A percentile compares a stretch with the other conserved stretches of the same genome.
These are phyloP conservation scores for Dictyostelium brefeldianum DNA, from an alignment of 78 protist genomes.

Conservation along the genomic window DNA sequence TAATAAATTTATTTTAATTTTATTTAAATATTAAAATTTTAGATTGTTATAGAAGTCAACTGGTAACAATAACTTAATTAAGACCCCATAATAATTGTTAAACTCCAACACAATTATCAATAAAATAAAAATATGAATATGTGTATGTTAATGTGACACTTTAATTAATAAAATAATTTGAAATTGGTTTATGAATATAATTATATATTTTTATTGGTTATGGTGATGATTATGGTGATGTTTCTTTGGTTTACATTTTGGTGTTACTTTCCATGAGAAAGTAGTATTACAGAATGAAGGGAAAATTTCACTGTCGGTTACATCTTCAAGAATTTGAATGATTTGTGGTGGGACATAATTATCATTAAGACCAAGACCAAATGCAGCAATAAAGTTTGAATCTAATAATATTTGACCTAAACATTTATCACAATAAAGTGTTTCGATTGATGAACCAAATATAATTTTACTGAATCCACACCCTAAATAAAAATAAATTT, in stretches of 20 bases:
- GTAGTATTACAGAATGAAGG: background rate
- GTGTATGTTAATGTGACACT: no score
- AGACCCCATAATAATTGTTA: no score
- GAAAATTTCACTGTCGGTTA: slow-evolving; percentile 30
- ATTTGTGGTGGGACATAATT: background rate
- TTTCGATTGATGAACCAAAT: slow-evolving; percentile 22
- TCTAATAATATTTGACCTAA: slow-evolving; percentile 29
- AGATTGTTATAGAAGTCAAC: no score
- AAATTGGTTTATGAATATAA: no score
- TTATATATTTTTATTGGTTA: no score
- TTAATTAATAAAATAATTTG: no score
- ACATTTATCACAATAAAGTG: slow-evolving; percentile 40
- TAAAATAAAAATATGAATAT: no score
- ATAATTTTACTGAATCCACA: background rate
- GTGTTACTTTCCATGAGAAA: background rate
- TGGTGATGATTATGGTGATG: background rate
- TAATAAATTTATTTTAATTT: no score
- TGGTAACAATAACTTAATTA: no score
- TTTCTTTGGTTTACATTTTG: background rate
- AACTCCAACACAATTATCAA: no score
- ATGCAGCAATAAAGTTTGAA: slow-evolving; percentile 10
- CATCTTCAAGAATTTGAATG: slow-evolving; percentile 17
- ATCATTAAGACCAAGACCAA: slow-evolving; percentile 10
- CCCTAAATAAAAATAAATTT: background rate
- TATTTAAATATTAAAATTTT: no score